A percentile compares a stretch with the other conserved stretches of the same genome.
Conservation (phyloP, 306 rosid genomes). For the Malus sieversii region DNA sequence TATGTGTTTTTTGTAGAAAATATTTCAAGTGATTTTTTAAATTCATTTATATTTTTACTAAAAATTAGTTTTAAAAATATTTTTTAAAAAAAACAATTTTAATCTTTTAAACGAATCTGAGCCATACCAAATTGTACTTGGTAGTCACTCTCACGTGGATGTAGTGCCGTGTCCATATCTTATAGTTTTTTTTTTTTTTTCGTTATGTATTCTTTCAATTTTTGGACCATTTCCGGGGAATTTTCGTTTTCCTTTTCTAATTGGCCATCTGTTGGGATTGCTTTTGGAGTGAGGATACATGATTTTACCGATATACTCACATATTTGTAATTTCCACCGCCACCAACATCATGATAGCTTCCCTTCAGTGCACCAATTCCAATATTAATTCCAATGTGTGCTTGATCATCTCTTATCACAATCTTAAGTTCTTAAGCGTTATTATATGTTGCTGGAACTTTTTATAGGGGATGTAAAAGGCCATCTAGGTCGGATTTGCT, state of each 20-base stretch:
- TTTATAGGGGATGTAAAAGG: not conserved
- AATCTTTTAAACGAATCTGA: too few species aligned
- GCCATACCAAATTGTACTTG: conserved; percentile 3
- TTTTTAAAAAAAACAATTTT: too few species aligned
- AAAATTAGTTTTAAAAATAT: too few species aligned
- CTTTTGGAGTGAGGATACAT: not conserved
- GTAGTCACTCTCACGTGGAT: conserved; percentile 44
- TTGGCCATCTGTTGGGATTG: not conserved
- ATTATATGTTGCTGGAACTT: not conserved
- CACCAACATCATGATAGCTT: conserved; percentile 22
- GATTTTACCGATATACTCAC: not conserved
- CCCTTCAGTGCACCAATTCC: conserved; percentile 10
- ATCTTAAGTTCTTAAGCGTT: not conserved
- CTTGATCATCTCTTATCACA: not conserved
- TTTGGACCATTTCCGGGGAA: not conserved
- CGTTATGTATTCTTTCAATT: not conserved
- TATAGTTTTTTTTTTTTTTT: not conserved
- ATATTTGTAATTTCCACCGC: not conserved
- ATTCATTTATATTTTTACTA: too few species aligned
- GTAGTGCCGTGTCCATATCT: conserved; percentile 25
- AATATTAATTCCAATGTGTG: not conserved
- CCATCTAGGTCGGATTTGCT: too few species aligned
- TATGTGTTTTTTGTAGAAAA: too few species aligned
- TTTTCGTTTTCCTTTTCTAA: not conserved
- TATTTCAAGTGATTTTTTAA: too few species aligned